Conservation (phyloP, 352 stramenopile species). For the Globisporangium ultimum region DNA sequence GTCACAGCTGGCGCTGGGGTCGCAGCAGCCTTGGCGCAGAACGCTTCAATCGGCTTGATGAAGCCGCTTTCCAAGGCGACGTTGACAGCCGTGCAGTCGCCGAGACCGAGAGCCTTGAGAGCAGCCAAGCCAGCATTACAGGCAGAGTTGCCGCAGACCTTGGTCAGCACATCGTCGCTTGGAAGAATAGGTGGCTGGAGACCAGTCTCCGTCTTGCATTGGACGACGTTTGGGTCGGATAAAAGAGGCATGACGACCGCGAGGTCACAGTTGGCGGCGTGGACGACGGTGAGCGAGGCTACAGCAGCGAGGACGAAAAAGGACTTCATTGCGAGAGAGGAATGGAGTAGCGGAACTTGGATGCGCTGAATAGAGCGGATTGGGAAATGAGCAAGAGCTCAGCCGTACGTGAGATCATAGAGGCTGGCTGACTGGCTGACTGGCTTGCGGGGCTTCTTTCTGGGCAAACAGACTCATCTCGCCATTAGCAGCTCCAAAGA, state of each 20-base stretch:
- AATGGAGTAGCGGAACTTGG: neutral
- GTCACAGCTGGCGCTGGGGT: no score
- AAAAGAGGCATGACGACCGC: neutral
- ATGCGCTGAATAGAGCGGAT: conserved; percentile 6
- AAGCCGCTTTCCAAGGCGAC: neutral
- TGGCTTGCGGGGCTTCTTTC: neutral
- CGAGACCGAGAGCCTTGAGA: conserved; percentile 3
- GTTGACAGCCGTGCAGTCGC: neutral
- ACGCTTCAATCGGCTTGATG: neutral
- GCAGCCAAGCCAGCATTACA: neutral
- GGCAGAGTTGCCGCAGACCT: conserved; percentile 1
- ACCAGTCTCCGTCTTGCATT: neutral
- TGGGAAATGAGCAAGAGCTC: conserved; percentile 5
- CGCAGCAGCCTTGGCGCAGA: no score
- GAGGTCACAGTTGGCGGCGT: neutral
- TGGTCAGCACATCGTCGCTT: neutral
- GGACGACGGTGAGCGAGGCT: neutral
- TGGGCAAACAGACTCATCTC: no score
- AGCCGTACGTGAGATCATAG: neutral
- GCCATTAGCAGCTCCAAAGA: no score
- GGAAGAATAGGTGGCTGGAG: neutral
- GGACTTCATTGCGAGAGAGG: conserved; percentile 8
- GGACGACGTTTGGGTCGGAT: neutral
- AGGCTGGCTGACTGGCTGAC: neutral
- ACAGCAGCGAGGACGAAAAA: conserved; percentile 9